Percentiles rank a stretch among this genome's conserved stretches.
phyloP scores from a whole-genome alignment of 2,329 filamentous ascomycete species.

The Aspergillus terreus region DNA sequence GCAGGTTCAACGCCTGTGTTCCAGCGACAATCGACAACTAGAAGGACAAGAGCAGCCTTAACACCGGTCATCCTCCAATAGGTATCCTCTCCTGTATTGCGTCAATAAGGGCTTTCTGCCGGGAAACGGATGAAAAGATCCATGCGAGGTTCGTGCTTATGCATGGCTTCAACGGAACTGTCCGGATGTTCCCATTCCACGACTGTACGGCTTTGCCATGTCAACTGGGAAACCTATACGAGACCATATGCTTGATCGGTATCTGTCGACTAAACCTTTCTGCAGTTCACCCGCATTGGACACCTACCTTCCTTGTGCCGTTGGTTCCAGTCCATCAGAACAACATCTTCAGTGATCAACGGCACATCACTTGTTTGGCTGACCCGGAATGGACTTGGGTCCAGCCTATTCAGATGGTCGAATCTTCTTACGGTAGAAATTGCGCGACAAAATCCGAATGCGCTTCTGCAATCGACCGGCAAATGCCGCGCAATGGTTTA shows the following conservation, averaged over 20 bases:
- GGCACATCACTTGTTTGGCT: too few species aligned
- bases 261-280: too few species aligned
- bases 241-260: not conserved
- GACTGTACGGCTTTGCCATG: not conserved
- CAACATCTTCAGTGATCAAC: too few species aligned
- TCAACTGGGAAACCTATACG: not conserved
- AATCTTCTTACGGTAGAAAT: too few species aligned
- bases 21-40: not conserved
- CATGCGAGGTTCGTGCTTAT: conserved; percentile 5
- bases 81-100: conserved; percentile 4
- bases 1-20: conserved; percentile 3
- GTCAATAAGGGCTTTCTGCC: not conserved
- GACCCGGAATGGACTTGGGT: too few species aligned
- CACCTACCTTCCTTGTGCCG: too few species aligned
- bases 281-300: too few species aligned
- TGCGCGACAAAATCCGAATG: too few species aligned
- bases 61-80: not conserved
- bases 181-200: not conserved
- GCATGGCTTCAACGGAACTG: conserved; percentile 1
- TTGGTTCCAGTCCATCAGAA: too few species aligned
- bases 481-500: too few species aligned
- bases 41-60: not conserved
- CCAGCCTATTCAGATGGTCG: too few species aligned
- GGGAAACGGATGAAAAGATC: conserved; percentile 7
- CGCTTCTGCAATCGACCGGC: too few species aligned